Evolutionary conservation across 1,139 yeast genomes (phyloP), one percentile per base, ranked within the genome.

Genomic region (Saccharomyces hybrid): DNA sequence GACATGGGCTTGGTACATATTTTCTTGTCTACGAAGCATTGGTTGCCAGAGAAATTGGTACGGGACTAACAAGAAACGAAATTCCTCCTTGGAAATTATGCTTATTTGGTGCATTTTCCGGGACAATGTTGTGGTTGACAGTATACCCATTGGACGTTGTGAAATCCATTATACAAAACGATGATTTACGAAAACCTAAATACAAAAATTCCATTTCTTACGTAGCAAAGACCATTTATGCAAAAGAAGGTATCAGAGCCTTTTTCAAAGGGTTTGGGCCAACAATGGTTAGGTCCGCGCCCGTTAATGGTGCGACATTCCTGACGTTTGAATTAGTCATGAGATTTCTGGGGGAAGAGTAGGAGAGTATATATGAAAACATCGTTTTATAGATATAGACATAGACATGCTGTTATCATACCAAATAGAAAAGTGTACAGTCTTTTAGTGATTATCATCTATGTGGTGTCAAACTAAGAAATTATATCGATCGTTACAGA

Each of bases 301-400:
- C 98, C 3, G 98, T 95, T 16, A 91, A 91, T 67, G 98, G 96
- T 52, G 96, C 96, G 31, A 91, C 98, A 0, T 91, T 91, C 73
- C 88, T 89, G 53, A 89, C 95, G 9, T 91, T 91, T 67, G 98
- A 91, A 72, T 71, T 87, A 53, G 85, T 96, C 5, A 86, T 89
- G 86, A 81, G 95, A 71, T 69, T 80, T 44, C 64, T 80, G 52
- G 76, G 73, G n/a, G 44, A 38, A 38, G 44, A 38, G 13, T 38
- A 38, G 44, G 44, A 20, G 25, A 38, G 13, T 38, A 38, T 25
- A 23, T 5, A 11, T 8, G 23, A 16, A 38, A 9, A 38, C 3
- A 11, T 20, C 44, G 11, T 38, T n/a, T 38, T 38, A 38, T 38
- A 38, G 44, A 38, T 16, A 38, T 38, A 38, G 25, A 34, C 16